Percentiles rank a stretch among this genome's conserved stretches.
Conservation (phyloP, 2,329 filamentous ascomycete genomes). For the Neofusicoccum ribis region DNA sequence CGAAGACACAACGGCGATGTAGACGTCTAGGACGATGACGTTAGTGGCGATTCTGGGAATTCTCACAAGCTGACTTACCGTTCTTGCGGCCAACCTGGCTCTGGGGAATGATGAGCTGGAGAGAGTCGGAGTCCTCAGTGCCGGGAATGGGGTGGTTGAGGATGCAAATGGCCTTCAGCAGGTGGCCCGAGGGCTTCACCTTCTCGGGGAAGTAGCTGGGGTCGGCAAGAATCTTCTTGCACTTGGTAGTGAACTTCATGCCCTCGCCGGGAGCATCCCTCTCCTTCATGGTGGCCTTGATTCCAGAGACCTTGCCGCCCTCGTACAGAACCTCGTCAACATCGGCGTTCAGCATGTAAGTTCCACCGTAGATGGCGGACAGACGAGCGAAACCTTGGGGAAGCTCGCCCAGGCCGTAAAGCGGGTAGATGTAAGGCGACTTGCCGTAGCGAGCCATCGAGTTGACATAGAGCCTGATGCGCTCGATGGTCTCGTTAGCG, state of each 20-base stretch:
- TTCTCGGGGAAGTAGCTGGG: slow-evolving; percentile 95
- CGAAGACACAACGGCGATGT: slow-evolving; percentile 92
- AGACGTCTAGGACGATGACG: slow-evolving; percentile 67
- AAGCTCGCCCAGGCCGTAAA: slow-evolving; percentile 95
- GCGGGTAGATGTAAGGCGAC: slow-evolving; percentile 98
- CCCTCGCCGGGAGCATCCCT: slow-evolving; percentile 69
- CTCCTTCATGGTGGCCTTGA: slow-evolving; percentile 95
- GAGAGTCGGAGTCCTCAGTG: slow-evolving; percentile 84
- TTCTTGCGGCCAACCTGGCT: slow-evolving; percentile 96
- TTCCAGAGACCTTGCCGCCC: slow-evolving; percentile 81
- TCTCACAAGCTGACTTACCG: slow-evolving; percentile 56
- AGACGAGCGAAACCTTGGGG: slow-evolving; percentile 97
- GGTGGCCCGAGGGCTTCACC: slow-evolving; percentile 81
- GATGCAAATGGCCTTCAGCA: slow-evolving; percentile 96
- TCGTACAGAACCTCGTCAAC: slow-evolving; percentile 90
- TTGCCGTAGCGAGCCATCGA: slow-evolving; percentile 97
- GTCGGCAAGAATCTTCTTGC: slow-evolving; percentile 92
- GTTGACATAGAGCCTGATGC: slow-evolving; percentile 95
- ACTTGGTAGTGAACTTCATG: slow-evolving; percentile 95
- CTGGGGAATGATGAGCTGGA: slow-evolving; percentile 96
- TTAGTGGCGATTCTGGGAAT: slow-evolving; percentile 18
- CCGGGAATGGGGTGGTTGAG: slow-evolving; percentile 91
- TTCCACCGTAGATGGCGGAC: slow-evolving; percentile 97
- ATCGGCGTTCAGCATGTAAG: slow-evolving; percentile 98
- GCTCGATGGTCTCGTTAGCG: slow-evolving; percentile 83